phyloP scores from a whole-genome alignment of 768 basidiomycete species.

The Multifurca ochricompacta region DNA sequence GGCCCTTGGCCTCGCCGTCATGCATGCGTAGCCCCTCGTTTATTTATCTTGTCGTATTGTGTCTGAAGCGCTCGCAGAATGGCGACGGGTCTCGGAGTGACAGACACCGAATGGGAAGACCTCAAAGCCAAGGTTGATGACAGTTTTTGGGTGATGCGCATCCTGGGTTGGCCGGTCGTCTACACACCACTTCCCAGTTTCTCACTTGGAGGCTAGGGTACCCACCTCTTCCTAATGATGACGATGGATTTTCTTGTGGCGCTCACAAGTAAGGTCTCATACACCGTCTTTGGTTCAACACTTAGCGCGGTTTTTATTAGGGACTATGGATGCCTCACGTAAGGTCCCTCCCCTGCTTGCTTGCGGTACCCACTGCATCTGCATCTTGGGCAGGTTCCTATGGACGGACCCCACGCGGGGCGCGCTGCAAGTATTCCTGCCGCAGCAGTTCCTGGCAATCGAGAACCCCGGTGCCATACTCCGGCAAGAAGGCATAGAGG shows the following conservation, averaged over 20 bases:
- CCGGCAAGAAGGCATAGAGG: slow-evolving; percentile 44
- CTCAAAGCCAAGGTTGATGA: slow-evolving; percentile 68
- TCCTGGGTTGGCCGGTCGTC: slow-evolving; percentile 55
- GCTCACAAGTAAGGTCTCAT: slow-evolving; percentile 62
- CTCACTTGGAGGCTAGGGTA: slow-evolving; percentile 46
- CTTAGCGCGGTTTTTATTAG: slow-evolving; percentile 29
- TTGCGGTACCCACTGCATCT: slow-evolving; percentile 2
- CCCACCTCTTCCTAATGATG: slow-evolving; percentile 71
- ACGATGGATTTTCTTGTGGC: slow-evolving; percentile 84
- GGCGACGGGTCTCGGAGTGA: slow-evolving; percentile 74
- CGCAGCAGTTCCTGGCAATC: slow-evolving; percentile 30
- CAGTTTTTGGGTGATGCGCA: slow-evolving; percentile 85
- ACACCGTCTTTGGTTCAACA: background rate
- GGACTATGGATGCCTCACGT: slow-evolving; percentile 91
- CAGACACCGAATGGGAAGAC: slow-evolving; percentile 56
- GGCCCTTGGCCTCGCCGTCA: slow-evolving; percentile 65
- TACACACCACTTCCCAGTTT: background rate
- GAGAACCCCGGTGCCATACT: slow-evolving; percentile 29
- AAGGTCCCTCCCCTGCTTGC: slow-evolving; percentile 22
- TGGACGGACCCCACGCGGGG: slow-evolving; percentile 71
- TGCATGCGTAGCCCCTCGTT: slow-evolving; percentile 57
- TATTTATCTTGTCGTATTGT: background rate
- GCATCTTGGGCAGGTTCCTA: slow-evolving; percentile 53
- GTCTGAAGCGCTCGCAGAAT: slow-evolving; percentile 42
- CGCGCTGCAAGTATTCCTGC: slow-evolving; percentile 77